Evolutionary conservation across 2,329 filamentous ascomycete genomes (phyloP).

Genomic region (Cladosporium sp.): DNA sequence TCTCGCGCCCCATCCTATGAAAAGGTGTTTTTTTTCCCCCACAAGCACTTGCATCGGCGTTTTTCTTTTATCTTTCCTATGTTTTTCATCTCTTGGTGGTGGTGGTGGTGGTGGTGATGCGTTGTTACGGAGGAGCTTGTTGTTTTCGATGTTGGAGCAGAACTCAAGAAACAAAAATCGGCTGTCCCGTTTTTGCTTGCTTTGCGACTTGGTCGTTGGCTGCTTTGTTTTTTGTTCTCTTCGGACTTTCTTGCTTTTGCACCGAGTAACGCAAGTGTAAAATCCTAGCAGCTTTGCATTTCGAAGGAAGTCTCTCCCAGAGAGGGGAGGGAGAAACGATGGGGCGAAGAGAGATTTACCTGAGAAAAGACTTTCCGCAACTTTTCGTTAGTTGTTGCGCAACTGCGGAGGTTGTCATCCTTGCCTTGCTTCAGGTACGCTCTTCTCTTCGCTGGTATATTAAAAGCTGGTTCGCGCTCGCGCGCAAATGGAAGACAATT

Average conservation of each 20-base stretch:
- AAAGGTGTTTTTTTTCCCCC: neutral
- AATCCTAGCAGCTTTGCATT: neutral
- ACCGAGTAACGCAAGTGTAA: neutral
- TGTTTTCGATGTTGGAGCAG: neutral
- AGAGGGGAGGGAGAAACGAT: neutral
- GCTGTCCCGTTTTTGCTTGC: neutral
- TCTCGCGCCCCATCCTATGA: neutral
- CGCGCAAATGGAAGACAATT: neutral
- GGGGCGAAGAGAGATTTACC: neutral
- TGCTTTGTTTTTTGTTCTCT: neutral
- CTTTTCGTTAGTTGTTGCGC: neutral
- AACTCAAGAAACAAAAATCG: neutral
- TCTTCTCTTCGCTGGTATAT: neutral
- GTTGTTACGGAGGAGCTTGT: neutral
- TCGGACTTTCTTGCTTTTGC: neutral
- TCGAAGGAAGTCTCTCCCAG: neutral
- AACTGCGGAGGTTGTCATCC: too few relatives aligned
- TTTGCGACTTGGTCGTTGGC: neutral
- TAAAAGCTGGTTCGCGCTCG: neutral
- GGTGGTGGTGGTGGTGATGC: neutral
- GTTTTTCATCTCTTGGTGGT: neutral
- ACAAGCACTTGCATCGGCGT: slow-evolving; percentile 15
- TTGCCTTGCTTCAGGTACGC: too few relatives aligned
- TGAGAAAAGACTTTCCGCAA: neutral
- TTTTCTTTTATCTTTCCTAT: neutral